Percentiles rank a stretch among this genome's conserved stretches.
These are phyloP conservation scores for Polygonum maritimum DNA, from an alignment of 148 eudicot species.

Conservation along the genomic window DNA sequence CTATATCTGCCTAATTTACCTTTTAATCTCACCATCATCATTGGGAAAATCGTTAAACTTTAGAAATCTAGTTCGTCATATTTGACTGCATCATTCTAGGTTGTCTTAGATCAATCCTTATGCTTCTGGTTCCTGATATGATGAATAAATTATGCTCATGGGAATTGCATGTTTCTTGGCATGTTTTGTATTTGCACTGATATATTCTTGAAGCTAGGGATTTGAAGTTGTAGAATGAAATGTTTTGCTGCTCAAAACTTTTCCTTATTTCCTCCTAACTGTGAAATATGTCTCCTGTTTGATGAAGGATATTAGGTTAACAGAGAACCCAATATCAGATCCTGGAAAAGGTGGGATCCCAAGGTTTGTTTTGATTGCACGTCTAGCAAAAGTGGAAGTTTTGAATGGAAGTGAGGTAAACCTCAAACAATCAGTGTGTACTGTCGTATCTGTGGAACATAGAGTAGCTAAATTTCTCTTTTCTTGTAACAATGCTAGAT, in stretches of 20 bases:
- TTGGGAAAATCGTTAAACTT: not conserved
- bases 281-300: not conserved
- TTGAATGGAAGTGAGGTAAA: conserved; percentile 92
- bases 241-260: not conserved
- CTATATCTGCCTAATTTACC: not conserved
- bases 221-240: not conserved
- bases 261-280: not conserved
- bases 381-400: conserved; percentile 57
- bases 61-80: not conserved
- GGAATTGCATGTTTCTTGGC: not conserved
- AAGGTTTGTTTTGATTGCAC: conserved; percentile 78
- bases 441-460: conserved; percentile 3
- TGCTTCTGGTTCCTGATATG: not conserved
- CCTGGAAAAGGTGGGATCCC: conserved; percentile 70
- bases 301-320: conserved; percentile 67
- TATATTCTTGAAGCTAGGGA: not conserved
- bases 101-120: not conserved
- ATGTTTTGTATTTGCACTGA: not conserved
- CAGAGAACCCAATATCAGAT: conserved; percentile 81
- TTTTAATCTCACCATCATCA: not conserved
- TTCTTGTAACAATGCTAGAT: conserved; percentile 38
- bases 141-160: not conserved
- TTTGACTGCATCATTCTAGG: not conserved
- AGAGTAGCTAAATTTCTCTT: conserved; percentile 13
- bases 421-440: not conserved